Percentiles rank a stretch among this genome's conserved stretches.
These are phyloP conservation scores for Ophiostoma quercus DNA, from an alignment of 2,329 filamentous ascomycete genomes.

Conservation along the genomic window DNA sequence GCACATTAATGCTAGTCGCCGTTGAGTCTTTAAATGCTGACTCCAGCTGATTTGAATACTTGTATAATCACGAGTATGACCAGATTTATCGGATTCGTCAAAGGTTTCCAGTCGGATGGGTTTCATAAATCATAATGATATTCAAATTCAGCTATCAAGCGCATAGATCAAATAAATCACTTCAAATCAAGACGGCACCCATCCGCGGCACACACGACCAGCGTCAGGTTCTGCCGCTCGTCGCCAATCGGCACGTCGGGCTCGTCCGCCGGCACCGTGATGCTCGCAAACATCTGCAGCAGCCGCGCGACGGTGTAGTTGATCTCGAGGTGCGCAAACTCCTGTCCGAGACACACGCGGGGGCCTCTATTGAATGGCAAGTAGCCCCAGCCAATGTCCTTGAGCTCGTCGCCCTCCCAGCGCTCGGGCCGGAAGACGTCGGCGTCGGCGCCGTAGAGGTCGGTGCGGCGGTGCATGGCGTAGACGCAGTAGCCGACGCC, in stretches of 20 bases:
- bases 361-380: conserved; percentile 23
- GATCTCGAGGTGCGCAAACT: conserved; percentile 12
- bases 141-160: too few relatives aligned
- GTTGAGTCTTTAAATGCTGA: too few relatives aligned
- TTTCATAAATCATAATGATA: too few relatives aligned
- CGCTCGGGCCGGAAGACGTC: conserved; percentile 22
- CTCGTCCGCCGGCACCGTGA: background rate
- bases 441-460: conserved; percentile 24
- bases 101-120: too few relatives aligned
- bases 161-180: background rate
- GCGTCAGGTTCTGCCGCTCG: conserved; percentile 9
- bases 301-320: conserved; percentile 12
- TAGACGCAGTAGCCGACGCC: conserved; percentile 38
- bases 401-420: conserved; percentile 16
- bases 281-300: conserved; percentile 11
- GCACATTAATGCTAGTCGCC: too few relatives aligned
- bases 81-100: too few relatives aligned
- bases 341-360: conserved; percentile 19
- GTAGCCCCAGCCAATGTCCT: conserved; percentile 20
- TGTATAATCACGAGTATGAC: background rate
- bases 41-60: too few relatives aligned
- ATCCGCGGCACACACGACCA: conserved; percentile 7
- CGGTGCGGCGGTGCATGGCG: conserved; percentile 30
- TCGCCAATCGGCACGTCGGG: background rate
- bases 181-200: background rate